A percentile compares a stretch with the other conserved stretches of the same genome.
Conservation (phyloP, 768 basidiomycete genomes). For the Termitomyces heimii region DNA sequence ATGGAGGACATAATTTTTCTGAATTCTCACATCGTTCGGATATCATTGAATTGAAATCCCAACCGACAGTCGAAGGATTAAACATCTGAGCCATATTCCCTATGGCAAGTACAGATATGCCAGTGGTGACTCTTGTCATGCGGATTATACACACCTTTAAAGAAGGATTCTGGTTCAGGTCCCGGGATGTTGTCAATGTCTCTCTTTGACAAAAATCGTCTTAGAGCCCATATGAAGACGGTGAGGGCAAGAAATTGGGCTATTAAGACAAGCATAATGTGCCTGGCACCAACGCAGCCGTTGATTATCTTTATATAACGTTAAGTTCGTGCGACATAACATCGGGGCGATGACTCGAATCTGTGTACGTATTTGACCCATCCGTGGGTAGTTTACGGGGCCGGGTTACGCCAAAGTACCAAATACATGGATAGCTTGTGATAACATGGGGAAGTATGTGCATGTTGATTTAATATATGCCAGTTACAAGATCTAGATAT, state of each 20-base stretch:
- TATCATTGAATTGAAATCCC: conserved; percentile 14
- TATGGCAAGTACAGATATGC: not conserved
- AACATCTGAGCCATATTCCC: conserved; percentile 15
- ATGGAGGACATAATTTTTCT: not conserved
- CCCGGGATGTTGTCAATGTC: conserved; percentile 30
- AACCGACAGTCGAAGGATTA: conserved; percentile 1
- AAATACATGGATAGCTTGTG: no score
- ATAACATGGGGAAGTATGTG: no score
- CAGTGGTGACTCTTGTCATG: not conserved
- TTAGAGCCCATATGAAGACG: conserved; percentile 8
- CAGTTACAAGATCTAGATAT: no score
- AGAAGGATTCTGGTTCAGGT: conserved; percentile 22
- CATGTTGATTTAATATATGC: no score
- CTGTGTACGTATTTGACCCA: not conserved
- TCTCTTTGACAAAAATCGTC: conserved; percentile 11
- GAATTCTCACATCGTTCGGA: conserved; percentile 7
- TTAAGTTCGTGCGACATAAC: not conserved
- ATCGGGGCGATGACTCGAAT: conserved; percentile 3
- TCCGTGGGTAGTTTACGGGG: not conserved
- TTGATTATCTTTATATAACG: not conserved
- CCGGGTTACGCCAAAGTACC: not conserved
- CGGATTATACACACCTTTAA: conserved; percentile 18
- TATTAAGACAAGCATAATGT: conserved; percentile 4
- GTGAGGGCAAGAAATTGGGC: not conserved
- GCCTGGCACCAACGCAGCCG: no score